Percentiles rank a stretch among this genome's conserved stretches.
Evolutionary conservation across 2,329 filamentous ascomycete species (phyloP).

Genomic region (Emydomyces testavorans): DNA sequence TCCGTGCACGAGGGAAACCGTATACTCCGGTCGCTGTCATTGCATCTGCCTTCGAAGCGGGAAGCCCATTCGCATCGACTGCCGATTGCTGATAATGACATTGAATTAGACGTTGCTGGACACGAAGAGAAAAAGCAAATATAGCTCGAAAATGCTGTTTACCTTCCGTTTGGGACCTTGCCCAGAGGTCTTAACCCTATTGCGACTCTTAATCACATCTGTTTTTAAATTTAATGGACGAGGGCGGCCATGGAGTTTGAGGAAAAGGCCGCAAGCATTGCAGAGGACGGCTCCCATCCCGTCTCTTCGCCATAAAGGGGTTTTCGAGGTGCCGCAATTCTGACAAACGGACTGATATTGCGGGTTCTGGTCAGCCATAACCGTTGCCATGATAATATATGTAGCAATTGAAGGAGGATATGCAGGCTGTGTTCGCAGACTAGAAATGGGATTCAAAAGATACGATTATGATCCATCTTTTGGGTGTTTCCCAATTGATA

Average conservation of each 20-base stretch:
- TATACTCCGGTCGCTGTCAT: slow-evolving; percentile 44
- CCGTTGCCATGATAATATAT: slow-evolving; percentile 33
- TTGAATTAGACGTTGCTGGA: slow-evolving; percentile 10
- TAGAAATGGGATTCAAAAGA: slow-evolving; percentile 19
- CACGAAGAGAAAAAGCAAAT: slow-evolving; percentile 20
- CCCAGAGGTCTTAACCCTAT: slow-evolving; percentile 82
- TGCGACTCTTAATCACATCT: slow-evolving; percentile 98
- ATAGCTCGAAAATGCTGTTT: slow-evolving; percentile 17
- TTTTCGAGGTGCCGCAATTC: slow-evolving; percentile 92
- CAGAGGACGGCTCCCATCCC: slow-evolving; percentile 91
- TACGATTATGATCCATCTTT: slow-evolving; percentile 17
- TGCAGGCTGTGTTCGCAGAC: slow-evolving; percentile 13
- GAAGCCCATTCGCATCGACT: slow-evolving; percentile 48
- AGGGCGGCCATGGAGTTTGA: slow-evolving; percentile 88
- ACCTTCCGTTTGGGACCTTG: slow-evolving; percentile 78
- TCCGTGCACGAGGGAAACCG: slow-evolving; percentile 55
- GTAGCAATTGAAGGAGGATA: slow-evolving; percentile 8
- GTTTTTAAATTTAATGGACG: slow-evolving; percentile 95
- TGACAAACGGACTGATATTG: slow-evolving; percentile 85
- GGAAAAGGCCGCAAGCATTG: slow-evolving; percentile 94
- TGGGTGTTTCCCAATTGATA: slow-evolving; percentile 8
- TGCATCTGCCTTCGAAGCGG: slow-evolving; percentile 45
- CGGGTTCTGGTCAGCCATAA: slow-evolving; percentile 40
- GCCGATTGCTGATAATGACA: slow-evolving; percentile 28
- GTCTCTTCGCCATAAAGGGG: slow-evolving; percentile 93